phyloP scores from a whole-genome alignment of 2,329 filamentous ascomycete genomes.

The Botrytis paeoniae region DNA sequence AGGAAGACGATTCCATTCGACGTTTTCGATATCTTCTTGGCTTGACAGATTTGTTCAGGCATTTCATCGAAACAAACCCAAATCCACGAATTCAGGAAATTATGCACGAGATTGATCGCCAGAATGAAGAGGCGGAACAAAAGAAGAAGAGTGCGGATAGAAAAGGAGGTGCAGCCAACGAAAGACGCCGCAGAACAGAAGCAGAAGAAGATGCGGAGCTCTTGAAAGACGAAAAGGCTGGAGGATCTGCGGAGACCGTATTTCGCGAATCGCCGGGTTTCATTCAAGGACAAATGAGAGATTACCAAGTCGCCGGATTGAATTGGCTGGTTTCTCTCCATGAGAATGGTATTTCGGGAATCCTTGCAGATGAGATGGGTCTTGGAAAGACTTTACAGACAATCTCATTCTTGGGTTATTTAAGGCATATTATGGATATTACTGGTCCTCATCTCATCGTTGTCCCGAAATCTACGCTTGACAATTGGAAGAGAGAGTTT shows the following conservation, averaged over 20 bases:
- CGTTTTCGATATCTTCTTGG: slow-evolving; percentile 93
- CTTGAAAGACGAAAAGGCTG: slow-evolving; percentile 81
- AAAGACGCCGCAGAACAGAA: slow-evolving; percentile 83
- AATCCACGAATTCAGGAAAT: slow-evolving; percentile 93
- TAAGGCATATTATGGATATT: slow-evolving; percentile 86
- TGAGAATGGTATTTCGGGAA: slow-evolving; percentile 98
- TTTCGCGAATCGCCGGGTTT: slow-evolving; percentile 94
- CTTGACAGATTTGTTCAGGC: slow-evolving; percentile 92
- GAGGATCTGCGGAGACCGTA: slow-evolving; percentile 79
- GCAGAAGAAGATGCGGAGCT: slow-evolving; percentile 96
- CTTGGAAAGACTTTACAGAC: slow-evolving; percentile 97
- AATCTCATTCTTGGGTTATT: slow-evolving; percentile 92
- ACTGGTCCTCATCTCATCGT: slow-evolving; percentile 86
- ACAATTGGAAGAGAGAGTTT: slow-evolving; percentile 98
- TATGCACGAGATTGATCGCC: slow-evolving; percentile 89
- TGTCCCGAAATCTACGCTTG: slow-evolving; percentile 94
- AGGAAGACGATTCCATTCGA: slow-evolving; percentile 94
- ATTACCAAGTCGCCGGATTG: slow-evolving; percentile 92
- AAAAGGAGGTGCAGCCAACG: slow-evolving; percentile 78
- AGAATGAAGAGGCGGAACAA: slow-evolving; percentile 72
- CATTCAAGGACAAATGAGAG: slow-evolving; percentile 81
- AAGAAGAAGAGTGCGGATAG: slow-evolving; percentile 72
- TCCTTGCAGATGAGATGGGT: slow-evolving; percentile 98
- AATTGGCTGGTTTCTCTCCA: slow-evolving; percentile 98
- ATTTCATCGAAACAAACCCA: slow-evolving; percentile 97